These are phyloP conservation scores for Sphaerulina vaccinii DNA, from an alignment of 2,329 filamentous ascomycete species.

Conservation along the genomic window DNA sequence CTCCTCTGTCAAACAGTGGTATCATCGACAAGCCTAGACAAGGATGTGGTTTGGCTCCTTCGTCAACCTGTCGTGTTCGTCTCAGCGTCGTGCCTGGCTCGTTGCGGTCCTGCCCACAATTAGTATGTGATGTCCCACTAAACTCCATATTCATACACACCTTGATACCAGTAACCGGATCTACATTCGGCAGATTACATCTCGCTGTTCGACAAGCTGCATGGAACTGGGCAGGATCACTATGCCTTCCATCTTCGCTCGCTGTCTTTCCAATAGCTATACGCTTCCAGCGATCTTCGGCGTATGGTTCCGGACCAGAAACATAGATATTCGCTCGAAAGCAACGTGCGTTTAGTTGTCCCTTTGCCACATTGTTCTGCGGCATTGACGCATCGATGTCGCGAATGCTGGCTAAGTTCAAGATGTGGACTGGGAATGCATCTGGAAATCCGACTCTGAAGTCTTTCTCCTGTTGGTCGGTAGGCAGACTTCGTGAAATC, in stretches of 20 bases:
- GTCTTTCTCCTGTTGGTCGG: slow-evolving; percentile 54
- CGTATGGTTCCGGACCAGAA: slow-evolving; percentile 62
- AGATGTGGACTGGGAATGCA: slow-evolving; percentile 67
- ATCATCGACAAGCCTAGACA: slow-evolving; percentile 37
- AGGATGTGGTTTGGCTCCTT: slow-evolving; percentile 35
- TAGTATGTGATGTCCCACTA: neutral
- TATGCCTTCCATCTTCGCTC: neutral
- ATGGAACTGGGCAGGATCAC: slow-evolving; percentile 44
- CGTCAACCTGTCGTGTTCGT: slow-evolving; percentile 32
- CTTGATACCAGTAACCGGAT: slow-evolving; percentile 57
- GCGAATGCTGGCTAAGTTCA: slow-evolving; percentile 64
- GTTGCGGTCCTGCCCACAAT: slow-evolving; percentile 33
- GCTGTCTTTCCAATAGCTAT: slow-evolving; percentile 47
- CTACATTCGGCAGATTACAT: slow-evolving; percentile 70
- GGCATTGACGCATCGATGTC: slow-evolving; percentile 59
- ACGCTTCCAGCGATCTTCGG: slow-evolving; percentile 68
- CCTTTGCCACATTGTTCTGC: slow-evolving; percentile 46
- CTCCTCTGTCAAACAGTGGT: slow-evolving; percentile 32
- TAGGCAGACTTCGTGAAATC: slow-evolving; percentile 62
- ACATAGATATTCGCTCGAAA: slow-evolving; percentile 74
- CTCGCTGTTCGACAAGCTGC: slow-evolving; percentile 64
- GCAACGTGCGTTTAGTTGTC: slow-evolving; percentile 59
- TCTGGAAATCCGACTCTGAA: slow-evolving; percentile 68
- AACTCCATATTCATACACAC: slow-evolving; percentile 3
- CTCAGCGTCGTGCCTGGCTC: slow-evolving; percentile 36